A percentile compares a stretch with the other conserved stretches of the same genome.
Conservation (phyloP, 306 rosid genomes). For the Vigna nakashimae region DNA sequence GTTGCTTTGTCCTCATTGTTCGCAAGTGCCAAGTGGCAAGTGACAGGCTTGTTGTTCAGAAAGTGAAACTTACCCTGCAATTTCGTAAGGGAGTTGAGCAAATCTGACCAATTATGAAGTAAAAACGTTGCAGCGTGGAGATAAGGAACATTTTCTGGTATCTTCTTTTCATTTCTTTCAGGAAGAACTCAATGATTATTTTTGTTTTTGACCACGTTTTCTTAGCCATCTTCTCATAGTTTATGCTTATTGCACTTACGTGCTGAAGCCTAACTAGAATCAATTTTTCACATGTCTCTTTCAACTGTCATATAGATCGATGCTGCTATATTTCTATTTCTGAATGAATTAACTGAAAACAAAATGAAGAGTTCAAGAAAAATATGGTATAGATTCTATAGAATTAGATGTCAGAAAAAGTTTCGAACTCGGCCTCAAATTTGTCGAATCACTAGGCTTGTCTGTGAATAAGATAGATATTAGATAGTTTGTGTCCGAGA, state of each 20-base stretch:
- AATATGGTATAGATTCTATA: no score
- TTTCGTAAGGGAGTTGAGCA: slow-evolving; percentile 10
- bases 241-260: no score
- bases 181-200: neutral
- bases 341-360: no score
- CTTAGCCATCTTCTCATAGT: neutral
- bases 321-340: neutral
- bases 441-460: no score
- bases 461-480: no score
- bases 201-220: neutral
- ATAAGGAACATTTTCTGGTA: slow-evolving; percentile 23
- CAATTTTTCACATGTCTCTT: neutral
- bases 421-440: no score
- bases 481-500: no score
- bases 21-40: slow-evolving; percentile 10
- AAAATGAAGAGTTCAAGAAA: no score
- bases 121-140: neutral
- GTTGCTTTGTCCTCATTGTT: slow-evolving; percentile 35
- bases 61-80: slow-evolving; percentile 12
- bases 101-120: neutral
- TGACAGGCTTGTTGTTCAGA: neutral
- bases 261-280: no score
- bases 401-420: neutral
- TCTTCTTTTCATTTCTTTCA: neutral
- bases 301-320: neutral